Evolutionary conservation across 805 yeast genomes (phyloP).

Genomic region (Kazachstania africana): DNA sequence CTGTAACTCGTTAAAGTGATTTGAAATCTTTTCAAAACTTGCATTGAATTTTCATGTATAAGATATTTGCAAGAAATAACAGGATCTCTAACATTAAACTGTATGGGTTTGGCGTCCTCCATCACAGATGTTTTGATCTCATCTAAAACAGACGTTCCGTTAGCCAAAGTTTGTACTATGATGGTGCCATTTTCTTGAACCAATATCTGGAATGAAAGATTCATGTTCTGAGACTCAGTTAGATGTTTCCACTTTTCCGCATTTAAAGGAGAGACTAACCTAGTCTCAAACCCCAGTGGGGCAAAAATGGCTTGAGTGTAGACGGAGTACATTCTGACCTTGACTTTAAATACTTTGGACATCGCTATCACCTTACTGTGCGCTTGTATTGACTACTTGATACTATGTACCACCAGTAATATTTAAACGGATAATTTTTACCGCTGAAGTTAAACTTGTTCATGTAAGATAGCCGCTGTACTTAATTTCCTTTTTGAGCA

Average conservation of each 20-base stretch:
- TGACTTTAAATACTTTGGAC: background rate
- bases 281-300: constrained; percentile 15
- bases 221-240: constrained; percentile 4
- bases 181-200: background rate
- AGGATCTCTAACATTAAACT: constrained; percentile 17
- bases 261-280: constrained; percentile 4
- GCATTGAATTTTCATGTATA: background rate
- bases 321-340: constrained; percentile 11
- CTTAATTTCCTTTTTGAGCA: no score
- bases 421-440: no score
- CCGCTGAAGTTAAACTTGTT: no score
- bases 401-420: no score
- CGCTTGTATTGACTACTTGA: no score
- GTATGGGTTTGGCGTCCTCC: constrained; percentile 3
- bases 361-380: no score
- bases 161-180: background rate
- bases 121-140: background rate
- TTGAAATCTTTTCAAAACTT: constrained; percentile 17
- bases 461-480: no score
- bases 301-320: constrained; percentile 11
- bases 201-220: constrained; percentile 3
- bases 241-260: constrained; percentile 14
- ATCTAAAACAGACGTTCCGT: background rate
- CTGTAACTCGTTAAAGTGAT: constrained; percentile 7
- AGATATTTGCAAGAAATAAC: constrained; percentile 21